Evolutionary conservation across 75 land plant species (phyloP).

Genomic region (Isoetes taiwanensis): DNA sequence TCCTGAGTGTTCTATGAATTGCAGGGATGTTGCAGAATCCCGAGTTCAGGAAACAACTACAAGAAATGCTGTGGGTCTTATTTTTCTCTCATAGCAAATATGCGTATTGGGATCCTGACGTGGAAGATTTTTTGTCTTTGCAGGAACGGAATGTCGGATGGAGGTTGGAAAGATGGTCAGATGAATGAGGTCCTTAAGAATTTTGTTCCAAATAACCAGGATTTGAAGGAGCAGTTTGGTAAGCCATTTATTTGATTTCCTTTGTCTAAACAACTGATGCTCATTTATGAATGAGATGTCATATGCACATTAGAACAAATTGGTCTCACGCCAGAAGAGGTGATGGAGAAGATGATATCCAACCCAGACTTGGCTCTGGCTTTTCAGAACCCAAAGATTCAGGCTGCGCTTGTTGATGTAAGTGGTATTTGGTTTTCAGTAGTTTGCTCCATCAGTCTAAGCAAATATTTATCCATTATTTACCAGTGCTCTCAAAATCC

Average conservation of each 20-base stretch:
- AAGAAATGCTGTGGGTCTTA: slow-evolving; percentile 78
- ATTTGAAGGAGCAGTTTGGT: slow-evolving; percentile 94
- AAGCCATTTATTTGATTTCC: not conserved
- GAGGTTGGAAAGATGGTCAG: slow-evolving; percentile 31
- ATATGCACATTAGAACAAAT: slow-evolving; percentile 63
- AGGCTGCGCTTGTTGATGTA: slow-evolving; percentile 98
- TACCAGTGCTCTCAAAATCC: slow-evolving; percentile 97
- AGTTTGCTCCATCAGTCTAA: not conserved
- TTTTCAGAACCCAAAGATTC: slow-evolving; percentile 93
- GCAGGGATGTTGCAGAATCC: slow-evolving; percentile 97
- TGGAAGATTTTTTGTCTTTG: not conserved
- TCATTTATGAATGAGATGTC: not conserved
- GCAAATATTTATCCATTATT: not conserved
- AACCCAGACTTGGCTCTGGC: slow-evolving; percentile 93
- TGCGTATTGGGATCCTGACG: not conserved
- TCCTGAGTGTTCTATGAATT: not conserved
- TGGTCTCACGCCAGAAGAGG: slow-evolving; percentile 93
- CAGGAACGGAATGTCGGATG: slow-evolving; percentile 13
- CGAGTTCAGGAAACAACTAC: slow-evolving; percentile 60
- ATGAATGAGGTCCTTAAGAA: slow-evolving; percentile 52
- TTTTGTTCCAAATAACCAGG: slow-evolving; percentile 48
- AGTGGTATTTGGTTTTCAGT: slow-evolving; percentile 8
- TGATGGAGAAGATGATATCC: slow-evolving; percentile 86
- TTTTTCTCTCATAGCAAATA: not conserved
- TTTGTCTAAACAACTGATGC: not conserved